These are phyloP conservation scores for Plectosphaerella sp. DNA, from an alignment of 2,329 filamentous ascomycete genomes.

Conservation along the genomic window DNA sequence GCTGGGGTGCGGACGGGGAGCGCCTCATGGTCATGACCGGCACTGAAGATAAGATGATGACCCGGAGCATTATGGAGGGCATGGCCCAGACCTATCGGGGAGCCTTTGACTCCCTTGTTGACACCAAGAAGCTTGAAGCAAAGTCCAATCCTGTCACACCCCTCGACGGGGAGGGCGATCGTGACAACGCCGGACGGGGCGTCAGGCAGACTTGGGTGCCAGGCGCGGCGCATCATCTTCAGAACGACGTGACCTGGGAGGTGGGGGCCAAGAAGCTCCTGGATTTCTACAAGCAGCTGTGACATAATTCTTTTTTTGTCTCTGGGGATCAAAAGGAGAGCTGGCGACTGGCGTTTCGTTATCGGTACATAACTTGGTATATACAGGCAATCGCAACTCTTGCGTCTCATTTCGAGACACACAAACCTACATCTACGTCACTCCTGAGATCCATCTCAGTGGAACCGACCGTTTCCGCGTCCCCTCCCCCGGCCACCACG, in stretches of 20 bases:
- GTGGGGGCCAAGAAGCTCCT: constrained; percentile 39
- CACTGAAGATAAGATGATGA: constrained; percentile 35
- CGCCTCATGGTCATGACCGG: constrained; percentile 35
- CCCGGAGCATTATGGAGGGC: constrained; percentile 26
- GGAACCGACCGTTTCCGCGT: constrained; percentile 26
- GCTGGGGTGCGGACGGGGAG: constrained; percentile 17
- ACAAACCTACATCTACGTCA: not conserved
- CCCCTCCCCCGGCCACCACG: constrained; percentile 31
- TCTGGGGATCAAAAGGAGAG: no score
- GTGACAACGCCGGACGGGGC: constrained; percentile 24
- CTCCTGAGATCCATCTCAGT: not conserved
- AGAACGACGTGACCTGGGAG: constrained; percentile 47
- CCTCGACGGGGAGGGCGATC: constrained; percentile 14
- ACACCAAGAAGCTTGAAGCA: constrained; percentile 22
- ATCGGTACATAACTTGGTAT: not conserved
- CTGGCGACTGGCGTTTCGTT: not conserved
- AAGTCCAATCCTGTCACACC: constrained; percentile 6
- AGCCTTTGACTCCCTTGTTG: constrained; percentile 23
- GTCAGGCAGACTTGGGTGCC: constrained; percentile 37
- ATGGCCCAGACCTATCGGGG: constrained; percentile 32
- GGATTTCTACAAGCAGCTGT: constrained; percentile 27
- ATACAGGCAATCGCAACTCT: no score
- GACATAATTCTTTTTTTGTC: not conserved
- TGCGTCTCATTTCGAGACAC: no score
- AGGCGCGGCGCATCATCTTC: constrained; percentile 45